A percentile compares a stretch with the other conserved stretches of the same genome.
These are phyloP conservation scores for Syzygium oleosum DNA, from an alignment of 345 rosid genomes.

Conservation along the genomic window DNA sequence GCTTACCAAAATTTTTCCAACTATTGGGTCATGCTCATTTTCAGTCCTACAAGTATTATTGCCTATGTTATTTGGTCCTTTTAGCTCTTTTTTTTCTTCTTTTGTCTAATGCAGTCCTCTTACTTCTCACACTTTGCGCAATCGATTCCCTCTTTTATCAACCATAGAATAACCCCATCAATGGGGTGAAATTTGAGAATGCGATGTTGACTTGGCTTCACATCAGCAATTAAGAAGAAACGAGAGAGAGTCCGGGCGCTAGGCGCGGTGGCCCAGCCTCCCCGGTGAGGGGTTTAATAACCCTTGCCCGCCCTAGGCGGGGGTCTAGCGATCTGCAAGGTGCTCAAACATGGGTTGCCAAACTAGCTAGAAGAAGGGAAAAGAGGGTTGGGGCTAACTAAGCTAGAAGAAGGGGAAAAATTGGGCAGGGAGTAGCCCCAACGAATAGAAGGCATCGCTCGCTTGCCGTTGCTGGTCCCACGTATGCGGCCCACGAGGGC, in stretches of 20 bases:
- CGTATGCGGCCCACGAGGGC: not conserved
- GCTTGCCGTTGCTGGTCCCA: not conserved
- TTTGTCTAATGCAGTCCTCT: not conserved
- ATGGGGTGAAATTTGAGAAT: not conserved
- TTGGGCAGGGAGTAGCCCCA: not conserved
- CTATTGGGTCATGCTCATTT: not conserved
- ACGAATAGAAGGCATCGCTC: not conserved
- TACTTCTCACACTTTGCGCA: not conserved
- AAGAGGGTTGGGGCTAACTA: not conserved
- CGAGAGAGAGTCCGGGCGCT: not conserved
- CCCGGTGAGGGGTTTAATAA: not conserved
- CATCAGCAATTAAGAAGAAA: not conserved
- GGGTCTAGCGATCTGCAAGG: not conserved
- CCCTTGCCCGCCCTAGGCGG: not conserved
- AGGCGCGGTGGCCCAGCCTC: not conserved
- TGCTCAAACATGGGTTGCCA: not conserved
- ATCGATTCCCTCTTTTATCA: not conserved
- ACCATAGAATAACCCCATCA: not conserved
- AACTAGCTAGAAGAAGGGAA: not conserved
- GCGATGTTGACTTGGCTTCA: not conserved
- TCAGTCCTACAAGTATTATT: not conserved
- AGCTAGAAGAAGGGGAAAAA: not conserved
- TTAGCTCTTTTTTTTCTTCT: accelerated
- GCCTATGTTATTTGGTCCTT: not conserved
- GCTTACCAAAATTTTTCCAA: not conserved